These are phyloP conservation scores for Acidomyces sp. DNA, from an alignment of 495 filamentous ascomycete genomes.

Conservation along the genomic window DNA sequence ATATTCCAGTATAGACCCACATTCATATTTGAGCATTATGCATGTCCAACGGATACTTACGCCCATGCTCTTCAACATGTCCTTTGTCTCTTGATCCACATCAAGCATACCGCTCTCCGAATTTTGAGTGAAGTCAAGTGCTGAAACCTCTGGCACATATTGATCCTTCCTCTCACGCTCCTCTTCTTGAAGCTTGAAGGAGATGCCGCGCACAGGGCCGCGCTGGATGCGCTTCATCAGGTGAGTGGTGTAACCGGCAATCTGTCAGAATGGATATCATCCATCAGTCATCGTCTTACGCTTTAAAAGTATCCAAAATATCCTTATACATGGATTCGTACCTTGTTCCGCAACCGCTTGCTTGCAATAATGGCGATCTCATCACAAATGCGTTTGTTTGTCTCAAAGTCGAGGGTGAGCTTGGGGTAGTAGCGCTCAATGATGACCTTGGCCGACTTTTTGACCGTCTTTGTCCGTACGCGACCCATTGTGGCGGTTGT, in stretches of 20 bases:
- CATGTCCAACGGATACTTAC: too few species aligned
- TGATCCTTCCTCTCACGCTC: conserved; percentile 99
- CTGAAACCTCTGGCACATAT: conserved; percentile 97
- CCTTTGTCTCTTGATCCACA: conserved; percentile 93
- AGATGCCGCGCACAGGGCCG: conserved; percentile 97
- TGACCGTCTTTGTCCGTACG: conserved; percentile 97
- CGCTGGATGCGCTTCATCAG: conserved; percentile 99
- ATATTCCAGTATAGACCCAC: too few species aligned
- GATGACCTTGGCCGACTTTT: conserved; percentile 99
- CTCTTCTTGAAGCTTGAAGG: conserved; percentile 99
- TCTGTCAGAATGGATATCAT: conserved; percentile 36
- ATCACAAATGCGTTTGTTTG: conserved; percentile 99
- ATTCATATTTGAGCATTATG: too few species aligned
- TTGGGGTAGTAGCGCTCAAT: conserved; percentile 84
- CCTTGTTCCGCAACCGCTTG: conserved; percentile 98
- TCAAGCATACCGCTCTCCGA: conserved; percentile 85
- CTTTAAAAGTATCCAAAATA: not conserved
- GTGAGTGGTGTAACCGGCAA: conserved; percentile 96
- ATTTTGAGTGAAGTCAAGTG: conserved; percentile 89
- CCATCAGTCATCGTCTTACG: too few species aligned
- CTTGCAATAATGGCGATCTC: conserved; percentile 98
- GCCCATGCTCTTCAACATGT: conserved; percentile 92
- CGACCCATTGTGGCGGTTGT: conserved; percentile 84
- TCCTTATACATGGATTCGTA: conserved; percentile 25
- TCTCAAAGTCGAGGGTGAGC: conserved; percentile 98